Percentiles rank a stretch among this genome's conserved stretches.
phyloP scores from a whole-genome alignment of 2,329 filamentous ascomycete species.

The Fusarium virguliforme region DNA sequence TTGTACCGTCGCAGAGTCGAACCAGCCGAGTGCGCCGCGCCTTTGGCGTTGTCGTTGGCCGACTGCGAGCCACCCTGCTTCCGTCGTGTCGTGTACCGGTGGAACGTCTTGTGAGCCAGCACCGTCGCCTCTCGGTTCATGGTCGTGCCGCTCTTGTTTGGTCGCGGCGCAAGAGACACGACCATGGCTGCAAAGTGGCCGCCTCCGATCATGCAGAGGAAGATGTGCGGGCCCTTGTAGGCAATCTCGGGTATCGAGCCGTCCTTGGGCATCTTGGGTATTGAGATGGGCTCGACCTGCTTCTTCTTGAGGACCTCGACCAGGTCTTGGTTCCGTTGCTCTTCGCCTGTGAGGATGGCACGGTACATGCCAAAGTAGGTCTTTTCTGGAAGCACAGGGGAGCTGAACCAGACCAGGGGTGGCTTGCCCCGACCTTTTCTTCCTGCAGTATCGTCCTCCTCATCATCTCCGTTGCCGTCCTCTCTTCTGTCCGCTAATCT shows the following conservation, averaged over 20 bases:
- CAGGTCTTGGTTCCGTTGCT: slow-evolving; percentile 75
- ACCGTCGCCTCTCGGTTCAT: slow-evolving; percentile 90
- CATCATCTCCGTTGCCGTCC: slow-evolving; percentile 68
- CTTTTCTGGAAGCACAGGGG: slow-evolving; percentile 81
- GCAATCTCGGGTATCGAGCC: slow-evolving; percentile 69
- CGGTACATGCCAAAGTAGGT: slow-evolving; percentile 89
- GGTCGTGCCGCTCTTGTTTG: slow-evolving; percentile 77
- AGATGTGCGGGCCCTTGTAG: slow-evolving; percentile 86
- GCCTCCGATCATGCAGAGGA: slow-evolving; percentile 98
- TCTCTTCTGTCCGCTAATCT: slow-evolving; percentile 72
- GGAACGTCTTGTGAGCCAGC: slow-evolving; percentile 96
- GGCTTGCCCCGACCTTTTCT: slow-evolving; percentile 75
- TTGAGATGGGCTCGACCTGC: slow-evolving; percentile 78
- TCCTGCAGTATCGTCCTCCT: slow-evolving; percentile 59
- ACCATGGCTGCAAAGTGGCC: slow-evolving; percentile 98
- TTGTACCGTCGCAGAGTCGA: slow-evolving; percentile 93
- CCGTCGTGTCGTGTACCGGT: slow-evolving; percentile 94
- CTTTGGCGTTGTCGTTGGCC: slow-evolving; percentile 94
- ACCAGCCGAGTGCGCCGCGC: slow-evolving; percentile 93
- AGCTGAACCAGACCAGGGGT: slow-evolving; percentile 89
- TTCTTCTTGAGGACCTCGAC: slow-evolving; percentile 81
- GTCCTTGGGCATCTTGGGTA: slow-evolving; percentile 70
- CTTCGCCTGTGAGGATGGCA: slow-evolving; percentile 81
- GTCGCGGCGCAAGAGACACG: slow-evolving; percentile 86
- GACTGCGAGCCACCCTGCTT: slow-evolving; percentile 98